These are phyloP conservation scores for Pyrenophora tritici-repentis DNA, from an alignment of 2,329 filamentous ascomycete genomes.

Conservation along the genomic window DNA sequence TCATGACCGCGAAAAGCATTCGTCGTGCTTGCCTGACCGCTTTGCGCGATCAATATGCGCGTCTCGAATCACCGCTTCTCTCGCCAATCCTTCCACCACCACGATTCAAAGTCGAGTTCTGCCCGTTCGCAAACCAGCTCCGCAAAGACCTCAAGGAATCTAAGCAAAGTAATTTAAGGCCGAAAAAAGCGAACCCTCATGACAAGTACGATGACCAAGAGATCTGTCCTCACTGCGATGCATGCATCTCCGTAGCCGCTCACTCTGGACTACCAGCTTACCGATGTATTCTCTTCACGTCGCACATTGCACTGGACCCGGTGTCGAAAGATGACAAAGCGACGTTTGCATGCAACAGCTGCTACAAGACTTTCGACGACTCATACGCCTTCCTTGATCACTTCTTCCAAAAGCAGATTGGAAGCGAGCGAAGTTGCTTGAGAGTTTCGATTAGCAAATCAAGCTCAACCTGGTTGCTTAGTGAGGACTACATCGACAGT, in stretches of 20 bases:
- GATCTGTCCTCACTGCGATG: slow-evolving; percentile 39
- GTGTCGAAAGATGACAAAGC: slow-evolving; percentile 21
- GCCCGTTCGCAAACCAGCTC: slow-evolving; percentile 37
- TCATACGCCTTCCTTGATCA: slow-evolving; percentile 46
- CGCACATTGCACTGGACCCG: slow-evolving; percentile 26
- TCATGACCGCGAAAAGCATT: slow-evolving; percentile 37
- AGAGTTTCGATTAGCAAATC: slow-evolving; percentile 15
- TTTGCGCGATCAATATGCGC: slow-evolving; percentile 35
- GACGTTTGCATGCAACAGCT: slow-evolving; percentile 42
- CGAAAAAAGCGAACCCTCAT: slow-evolving; percentile 33
- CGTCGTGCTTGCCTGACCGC: slow-evolving; percentile 41
- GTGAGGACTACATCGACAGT: slow-evolving; percentile 25
- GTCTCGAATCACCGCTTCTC: slow-evolving; percentile 27
- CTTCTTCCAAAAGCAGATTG: slow-evolving; percentile 41
- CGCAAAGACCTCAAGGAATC: slow-evolving; percentile 31
- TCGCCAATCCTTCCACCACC: slow-evolving; percentile 38
- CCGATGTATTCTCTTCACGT: slow-evolving; percentile 39
- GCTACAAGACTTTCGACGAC: slow-evolving; percentile 43
- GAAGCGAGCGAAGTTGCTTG: slow-evolving; percentile 39
- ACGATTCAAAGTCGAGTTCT: slow-evolving; percentile 43
- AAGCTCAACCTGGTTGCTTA: slow-evolving; percentile 22
- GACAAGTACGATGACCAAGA: slow-evolving; percentile 43
- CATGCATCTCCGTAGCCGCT: slow-evolving; percentile 36
- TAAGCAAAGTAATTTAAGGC: slow-evolving; percentile 26
- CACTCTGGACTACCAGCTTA: slow-evolving; percentile 41